Conservation (phyloP, 768 basidiomycete genomes). For the Boletus sp. region DNA sequence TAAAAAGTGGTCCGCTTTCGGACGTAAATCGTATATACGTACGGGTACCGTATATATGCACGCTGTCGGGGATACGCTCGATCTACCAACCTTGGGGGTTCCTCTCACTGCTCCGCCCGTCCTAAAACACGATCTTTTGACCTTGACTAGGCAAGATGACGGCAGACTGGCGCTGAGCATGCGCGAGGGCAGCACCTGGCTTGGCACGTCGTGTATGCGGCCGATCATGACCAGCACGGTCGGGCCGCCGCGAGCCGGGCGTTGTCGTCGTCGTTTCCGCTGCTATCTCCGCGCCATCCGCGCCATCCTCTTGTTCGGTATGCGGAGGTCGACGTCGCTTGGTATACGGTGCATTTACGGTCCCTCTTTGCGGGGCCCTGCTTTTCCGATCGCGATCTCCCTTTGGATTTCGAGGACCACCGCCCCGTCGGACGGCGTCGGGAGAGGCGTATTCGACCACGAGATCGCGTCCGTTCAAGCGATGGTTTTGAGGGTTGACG, state of each 20-base stretch:
- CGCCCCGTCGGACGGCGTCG: constrained; percentile 86
- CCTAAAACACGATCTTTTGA: constrained; percentile 69
- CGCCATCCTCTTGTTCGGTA: constrained; percentile 3
- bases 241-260: constrained; percentile 7
- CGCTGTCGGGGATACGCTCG: not conserved
- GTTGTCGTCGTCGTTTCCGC: not conserved
- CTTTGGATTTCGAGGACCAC: constrained; percentile 27
- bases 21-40: not conserved
- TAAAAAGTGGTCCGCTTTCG: not conserved
- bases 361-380: constrained; percentile 3
- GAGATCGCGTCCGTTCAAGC: constrained; percentile 77
- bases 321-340: constrained; percentile 4
- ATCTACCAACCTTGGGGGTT: not conserved
- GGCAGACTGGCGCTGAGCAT: constrained; percentile 70
- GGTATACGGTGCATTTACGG: not conserved
- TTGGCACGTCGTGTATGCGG: constrained; percentile 44
- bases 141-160: constrained; percentile 67
- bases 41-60: not conserved
- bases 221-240: constrained; percentile 10
- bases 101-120: not conserved
- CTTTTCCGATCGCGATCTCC: constrained; percentile 22
- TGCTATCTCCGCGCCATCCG: not conserved
- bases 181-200: constrained; percentile 78
- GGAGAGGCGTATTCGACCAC: constrained; percentile 87
- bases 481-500: constrained; percentile 80